Conservation (phyloP, 495 filamentous ascomycete genomes). For the Parathielavia appendiculata region DNA sequence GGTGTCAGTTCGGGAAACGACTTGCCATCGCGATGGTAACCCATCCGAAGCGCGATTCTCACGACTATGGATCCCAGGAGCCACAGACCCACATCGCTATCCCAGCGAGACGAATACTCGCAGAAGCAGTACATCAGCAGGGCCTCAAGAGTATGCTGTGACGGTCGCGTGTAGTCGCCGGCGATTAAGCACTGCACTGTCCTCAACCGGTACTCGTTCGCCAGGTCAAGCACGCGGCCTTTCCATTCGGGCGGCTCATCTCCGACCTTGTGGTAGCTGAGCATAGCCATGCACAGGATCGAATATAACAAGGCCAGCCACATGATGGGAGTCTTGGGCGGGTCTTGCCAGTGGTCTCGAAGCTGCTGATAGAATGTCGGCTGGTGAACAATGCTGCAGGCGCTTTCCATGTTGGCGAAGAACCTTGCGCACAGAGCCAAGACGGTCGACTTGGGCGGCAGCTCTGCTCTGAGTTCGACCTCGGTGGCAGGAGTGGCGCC, state of each 20-base stretch:
- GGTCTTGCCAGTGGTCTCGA: constrained; percentile 82
- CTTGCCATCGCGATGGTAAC: constrained; percentile 87
- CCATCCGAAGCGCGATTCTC: constrained; percentile 87
- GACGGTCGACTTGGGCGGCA: constrained; percentile 75
- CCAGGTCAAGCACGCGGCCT: constrained; percentile 67
- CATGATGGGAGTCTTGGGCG: constrained; percentile 68
- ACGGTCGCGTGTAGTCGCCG: constrained; percentile 85
- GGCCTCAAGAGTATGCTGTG: constrained; percentile 81
- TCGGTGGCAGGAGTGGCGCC: constrained; percentile 63
- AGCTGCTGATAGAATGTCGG: constrained; percentile 85
- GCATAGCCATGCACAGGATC: constrained; percentile 83
- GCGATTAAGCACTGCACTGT: constrained; percentile 83
- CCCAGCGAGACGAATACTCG: constrained; percentile 70
- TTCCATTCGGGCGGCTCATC: constrained; percentile 87
- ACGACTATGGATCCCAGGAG: constrained; percentile 74
- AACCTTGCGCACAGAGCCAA: constrained; percentile 73
- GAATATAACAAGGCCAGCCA: constrained; percentile 89
- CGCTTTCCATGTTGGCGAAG: constrained; percentile 54
- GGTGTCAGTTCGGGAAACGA: constrained; percentile 76
- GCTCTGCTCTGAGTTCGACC: constrained; percentile 67
- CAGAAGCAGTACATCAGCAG: constrained; percentile 80
- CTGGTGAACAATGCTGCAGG: constrained; percentile 70
- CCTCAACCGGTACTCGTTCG: constrained; percentile 68
- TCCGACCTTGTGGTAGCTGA: constrained; percentile 82
- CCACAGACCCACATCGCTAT: constrained; percentile 78